phyloP scores from a whole-genome alignment of 139 green algal species.

The Chlorella ohadii region DNA sequence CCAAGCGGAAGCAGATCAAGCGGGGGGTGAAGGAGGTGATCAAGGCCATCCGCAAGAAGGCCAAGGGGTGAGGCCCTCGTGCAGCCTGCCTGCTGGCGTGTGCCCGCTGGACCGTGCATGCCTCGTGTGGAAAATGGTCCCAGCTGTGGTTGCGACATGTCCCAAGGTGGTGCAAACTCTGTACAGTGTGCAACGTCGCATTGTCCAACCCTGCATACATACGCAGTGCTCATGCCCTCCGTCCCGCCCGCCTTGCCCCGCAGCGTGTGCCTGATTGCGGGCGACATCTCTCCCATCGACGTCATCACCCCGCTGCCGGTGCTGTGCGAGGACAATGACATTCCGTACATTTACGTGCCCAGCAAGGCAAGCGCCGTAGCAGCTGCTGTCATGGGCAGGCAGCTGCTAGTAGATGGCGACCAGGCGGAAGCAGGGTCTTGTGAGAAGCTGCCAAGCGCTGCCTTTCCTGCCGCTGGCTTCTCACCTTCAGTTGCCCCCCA shows the following conservation, averaged over 20 bases:
- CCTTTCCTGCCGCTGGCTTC: too few relatives aligned
- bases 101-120: neutral
- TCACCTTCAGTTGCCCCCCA: too few relatives aligned
- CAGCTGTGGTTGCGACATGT: too few relatives aligned
- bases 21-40: slow-evolving; percentile 99
- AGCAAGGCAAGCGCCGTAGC: slow-evolving; percentile 88
- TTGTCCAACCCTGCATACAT: too few relatives aligned
- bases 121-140: too few relatives aligned
- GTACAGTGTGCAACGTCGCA: too few relatives aligned
- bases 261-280: slow-evolving; percentile 95
- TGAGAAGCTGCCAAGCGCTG: too few relatives aligned
- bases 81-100: too few relatives aligned
- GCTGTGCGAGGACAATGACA: slow-evolving; percentile 93
- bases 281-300: slow-evolving; percentile 98
- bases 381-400: too few relatives aligned
- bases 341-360: slow-evolving; percentile 98
- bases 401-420: neutral
- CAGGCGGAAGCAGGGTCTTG: too few relatives aligned
- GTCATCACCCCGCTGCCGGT: slow-evolving; percentile 97
- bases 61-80: slow-evolving; percentile 81
- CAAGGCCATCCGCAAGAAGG: slow-evolving; percentile 94
- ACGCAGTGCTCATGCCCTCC: too few relatives aligned
- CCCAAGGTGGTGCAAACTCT: too few relatives aligned
- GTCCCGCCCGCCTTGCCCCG: neutral
- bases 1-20: slow-evolving; percentile 96